Evolutionary conservation across 371 early-diverging fungal genomes (phyloP), one percentile per base, ranked within the genome.

Genomic region (Phascolomyces articulosus): DNA sequence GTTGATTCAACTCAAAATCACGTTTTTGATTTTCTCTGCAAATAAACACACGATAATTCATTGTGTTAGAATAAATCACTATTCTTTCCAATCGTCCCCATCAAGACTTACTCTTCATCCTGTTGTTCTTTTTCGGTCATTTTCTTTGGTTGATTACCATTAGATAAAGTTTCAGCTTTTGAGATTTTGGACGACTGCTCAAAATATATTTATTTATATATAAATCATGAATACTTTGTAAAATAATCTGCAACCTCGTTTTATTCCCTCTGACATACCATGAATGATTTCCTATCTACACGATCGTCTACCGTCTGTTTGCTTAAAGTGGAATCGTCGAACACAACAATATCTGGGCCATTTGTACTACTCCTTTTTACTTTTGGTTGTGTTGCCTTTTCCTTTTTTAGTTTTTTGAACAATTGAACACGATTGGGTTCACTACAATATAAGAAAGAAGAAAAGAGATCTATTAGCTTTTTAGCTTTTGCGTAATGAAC

Each of bases 281-380:
- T 61, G 56, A 82, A 82, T 40, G 70, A 68, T 59, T 72, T 82
- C 51, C 74, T 77, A 0, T 63, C 73, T 9, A 69, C 62, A 53
- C 73, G 73, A 47, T 58, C 68, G 58, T 69, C 72, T 8, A 68
- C 40, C 3, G 56, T 38, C 21, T 74, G 72, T 27, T 68, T 75
- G 27, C 65, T 57, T 54, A 75, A 68, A 1, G 63, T 54, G 11
- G 74, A 75, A 11, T 67, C 73, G 61, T 75, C 77, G 53, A 82
- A 82, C 3, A 82, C 82, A 62, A 77, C 74, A 8, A 82, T 75
- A 41, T 66, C 57, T 23, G 79, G 82, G 2, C 67, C 82, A 4
- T 29, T 41, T 11, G 64, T 13, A 4, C 51, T 34, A 16, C 38
- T 51, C 10, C 58, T 53, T 23, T 31, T 51, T 34, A 16, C 41